These are phyloP conservation scores for Rosellinia necatrix DNA, from an alignment of 2,329 filamentous ascomycete genomes.

Conservation along the genomic window DNA sequence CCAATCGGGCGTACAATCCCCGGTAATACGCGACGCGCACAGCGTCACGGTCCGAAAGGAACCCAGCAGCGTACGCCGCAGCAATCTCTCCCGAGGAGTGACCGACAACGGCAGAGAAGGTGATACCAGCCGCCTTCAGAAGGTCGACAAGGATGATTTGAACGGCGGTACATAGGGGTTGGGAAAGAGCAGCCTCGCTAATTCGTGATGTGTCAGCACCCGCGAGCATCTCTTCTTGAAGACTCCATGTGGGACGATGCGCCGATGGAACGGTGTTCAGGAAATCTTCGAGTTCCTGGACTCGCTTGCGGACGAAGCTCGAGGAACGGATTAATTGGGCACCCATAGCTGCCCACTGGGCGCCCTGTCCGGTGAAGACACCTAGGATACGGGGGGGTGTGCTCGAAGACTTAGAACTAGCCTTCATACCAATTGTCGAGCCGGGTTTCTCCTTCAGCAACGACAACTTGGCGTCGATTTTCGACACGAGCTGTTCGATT, in stretches of 20 bases:
- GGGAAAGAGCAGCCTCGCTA: conserved; percentile 35
- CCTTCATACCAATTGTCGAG: conserved; percentile 17
- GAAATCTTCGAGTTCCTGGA: conserved; percentile 30
- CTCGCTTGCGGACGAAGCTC: neutral
- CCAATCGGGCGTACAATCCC: conserved; percentile 41
- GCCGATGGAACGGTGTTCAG: conserved; percentile 27
- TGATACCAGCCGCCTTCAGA: conserved; percentile 17
- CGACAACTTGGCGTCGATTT: conserved; percentile 9
- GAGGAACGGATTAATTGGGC: conserved; percentile 23
- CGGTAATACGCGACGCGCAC: conserved; percentile 53
- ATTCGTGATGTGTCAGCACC: conserved; percentile 34
- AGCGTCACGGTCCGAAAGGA: conserved; percentile 47
- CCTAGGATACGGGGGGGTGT: conserved; percentile 25
- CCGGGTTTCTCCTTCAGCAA: neutral
- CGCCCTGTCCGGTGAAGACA: conserved; percentile 38
- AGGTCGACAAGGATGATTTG: conserved; percentile 32
- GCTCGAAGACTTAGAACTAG: neutral
- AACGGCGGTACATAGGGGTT: conserved; percentile 36
- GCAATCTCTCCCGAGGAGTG: conserved; percentile 49
- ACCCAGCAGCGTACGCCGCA: conserved; percentile 53
- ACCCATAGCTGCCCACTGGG: conserved; percentile 39
- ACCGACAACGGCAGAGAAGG: conserved; percentile 28
- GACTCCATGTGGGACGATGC: conserved; percentile 36
- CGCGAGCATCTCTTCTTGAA: conserved; percentile 30
- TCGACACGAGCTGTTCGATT: neutral